Evolutionary conservation across 2,329 filamentous ascomycete species (phyloP).

Genomic region (Lasiodiplodia gonubiensis): DNA sequence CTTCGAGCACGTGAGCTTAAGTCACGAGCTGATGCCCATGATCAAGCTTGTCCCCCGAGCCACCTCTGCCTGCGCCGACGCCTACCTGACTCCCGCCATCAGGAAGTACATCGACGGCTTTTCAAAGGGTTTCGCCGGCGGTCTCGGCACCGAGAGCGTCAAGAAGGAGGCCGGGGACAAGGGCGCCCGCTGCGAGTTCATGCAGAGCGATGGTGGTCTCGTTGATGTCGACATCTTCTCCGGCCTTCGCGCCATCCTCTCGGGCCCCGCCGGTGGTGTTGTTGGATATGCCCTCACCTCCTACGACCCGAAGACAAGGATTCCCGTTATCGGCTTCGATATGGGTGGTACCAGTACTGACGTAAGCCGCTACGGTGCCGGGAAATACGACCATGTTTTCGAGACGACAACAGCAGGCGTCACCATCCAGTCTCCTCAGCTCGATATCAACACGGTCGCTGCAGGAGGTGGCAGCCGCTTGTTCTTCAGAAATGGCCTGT

Average conservation of each 20-base stretch:
- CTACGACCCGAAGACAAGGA: conserved; percentile 81
- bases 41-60: conserved; percentile 79
- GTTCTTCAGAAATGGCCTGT: conserved; percentile 88
- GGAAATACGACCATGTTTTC: conserved; percentile 90
- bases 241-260: conserved; percentile 82
- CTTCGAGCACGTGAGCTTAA: conserved; percentile 81
- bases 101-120: conserved; percentile 80
- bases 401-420: conserved; percentile 95
- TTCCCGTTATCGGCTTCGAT: conserved; percentile 90
- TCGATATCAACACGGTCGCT: conserved; percentile 94
- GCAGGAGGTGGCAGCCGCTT: conserved; percentile 85
- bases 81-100: conserved; percentile 80
- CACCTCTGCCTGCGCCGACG: conserved; percentile 79
- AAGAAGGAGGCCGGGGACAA: conserved; percentile 67
- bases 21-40: conserved; percentile 85
- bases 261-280: conserved; percentile 89
- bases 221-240: conserved; percentile 81
- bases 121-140: conserved; percentile 78
- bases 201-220: conserved; percentile 82
- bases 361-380: conserved; percentile 81
- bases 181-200: conserved; percentile 88
- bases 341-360: conserved; percentile 96
- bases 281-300: conserved; percentile 92
- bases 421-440: conserved; percentile 87
- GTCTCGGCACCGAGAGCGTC: conserved; percentile 76